These are phyloP conservation scores for Clavispora vitiphila DNA, from an alignment of 805 yeast genomes.

Conservation along the genomic window DNA sequence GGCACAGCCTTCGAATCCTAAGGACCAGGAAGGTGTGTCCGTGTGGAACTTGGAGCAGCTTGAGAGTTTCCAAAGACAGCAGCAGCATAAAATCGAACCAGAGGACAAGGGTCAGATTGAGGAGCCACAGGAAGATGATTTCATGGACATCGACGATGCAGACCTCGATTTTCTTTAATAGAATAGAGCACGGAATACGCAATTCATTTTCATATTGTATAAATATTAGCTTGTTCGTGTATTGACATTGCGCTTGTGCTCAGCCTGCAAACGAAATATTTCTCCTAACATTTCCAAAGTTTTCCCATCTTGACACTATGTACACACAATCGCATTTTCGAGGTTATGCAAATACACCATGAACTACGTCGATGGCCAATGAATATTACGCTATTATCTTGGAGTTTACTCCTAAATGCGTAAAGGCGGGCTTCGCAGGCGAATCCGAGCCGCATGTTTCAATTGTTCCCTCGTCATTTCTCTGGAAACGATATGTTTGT, in stretches of 20 bases:
- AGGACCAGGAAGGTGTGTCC: slow-evolving; percentile 90
- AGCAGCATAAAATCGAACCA: slow-evolving; percentile 24
- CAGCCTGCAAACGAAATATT: too few relatives aligned
- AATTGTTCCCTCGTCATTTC: slow-evolving; percentile 2
- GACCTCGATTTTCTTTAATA: slow-evolving; percentile 31
- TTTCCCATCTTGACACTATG: too few relatives aligned
- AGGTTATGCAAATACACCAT: neutral
- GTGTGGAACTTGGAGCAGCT: slow-evolving; percentile 84
- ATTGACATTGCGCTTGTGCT: too few relatives aligned
- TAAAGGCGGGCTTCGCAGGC: slow-evolving; percentile 15
- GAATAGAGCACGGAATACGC: neutral
- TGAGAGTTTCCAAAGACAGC: slow-evolving; percentile 51
- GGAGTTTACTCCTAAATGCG: slow-evolving; percentile 7
- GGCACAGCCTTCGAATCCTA: slow-evolving; percentile 89
- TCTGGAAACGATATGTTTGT: slow-evolving; percentile 6
- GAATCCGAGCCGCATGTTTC: slow-evolving; percentile 8
- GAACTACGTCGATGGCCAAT: slow-evolving; percentile 11
- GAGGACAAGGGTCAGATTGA: slow-evolving; percentile 6
- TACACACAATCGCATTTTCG: neutral
- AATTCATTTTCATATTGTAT: too few relatives aligned
- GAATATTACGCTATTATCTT: slow-evolving; percentile 16
- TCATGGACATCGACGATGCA: slow-evolving; percentile 44
- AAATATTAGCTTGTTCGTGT: too few relatives aligned
- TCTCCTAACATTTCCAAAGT: too few relatives aligned
- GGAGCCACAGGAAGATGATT: slow-evolving; percentile 29